Evolutionary conservation across 2,329 filamentous ascomycete species (phyloP).

Genomic region (Harringtonia lauricola): DNA sequence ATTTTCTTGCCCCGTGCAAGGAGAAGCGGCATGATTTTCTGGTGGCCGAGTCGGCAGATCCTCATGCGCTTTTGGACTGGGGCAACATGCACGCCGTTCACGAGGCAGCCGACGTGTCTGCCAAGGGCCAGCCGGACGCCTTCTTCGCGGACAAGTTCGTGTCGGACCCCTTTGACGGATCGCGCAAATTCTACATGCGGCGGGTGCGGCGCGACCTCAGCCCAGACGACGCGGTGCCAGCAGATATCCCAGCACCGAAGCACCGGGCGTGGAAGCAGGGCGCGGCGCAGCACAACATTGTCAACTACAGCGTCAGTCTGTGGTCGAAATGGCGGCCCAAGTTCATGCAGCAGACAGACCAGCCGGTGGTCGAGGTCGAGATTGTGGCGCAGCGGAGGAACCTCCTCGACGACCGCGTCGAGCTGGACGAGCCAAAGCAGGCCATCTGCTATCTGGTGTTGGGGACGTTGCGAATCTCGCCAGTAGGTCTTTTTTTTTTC

Average conservation of each 20-base stretch:
- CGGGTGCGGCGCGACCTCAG: conserved; percentile 45
- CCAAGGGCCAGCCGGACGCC: conserved; percentile 30
- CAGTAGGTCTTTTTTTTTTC: conserved; percentile 34
- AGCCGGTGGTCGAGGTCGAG: conserved; percentile 72
- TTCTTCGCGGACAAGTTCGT: conserved; percentile 44
- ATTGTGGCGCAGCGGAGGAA: conserved; percentile 71
- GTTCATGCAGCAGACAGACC: conserved; percentile 48
- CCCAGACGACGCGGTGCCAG: conserved; percentile 54
- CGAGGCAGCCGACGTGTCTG: conserved; percentile 20
- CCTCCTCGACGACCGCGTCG: conserved; percentile 57
- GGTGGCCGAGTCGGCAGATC: conserved; percentile 11
- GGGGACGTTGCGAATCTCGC: conserved; percentile 65
- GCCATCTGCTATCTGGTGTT: conserved; percentile 59
- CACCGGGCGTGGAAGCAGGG: conserved; percentile 29
- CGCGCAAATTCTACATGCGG: conserved; percentile 47
- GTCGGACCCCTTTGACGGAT: conserved; percentile 49
- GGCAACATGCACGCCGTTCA: conserved; percentile 13
- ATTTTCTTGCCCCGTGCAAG: conserved; percentile 62
- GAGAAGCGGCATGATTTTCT: conserved; percentile 16
- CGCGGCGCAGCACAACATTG: conserved; percentile 45
- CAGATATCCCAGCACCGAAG: conserved; percentile 35
- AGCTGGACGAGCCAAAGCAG: conserved; percentile 26
- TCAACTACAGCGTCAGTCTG: conserved; percentile 74
- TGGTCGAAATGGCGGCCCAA: conserved; percentile 48
- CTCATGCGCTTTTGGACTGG: conserved; percentile 48